Evolutionary conservation across 495 filamentous ascomycete genomes (phyloP).

Genomic region (Pyronema omphalodes): DNA sequence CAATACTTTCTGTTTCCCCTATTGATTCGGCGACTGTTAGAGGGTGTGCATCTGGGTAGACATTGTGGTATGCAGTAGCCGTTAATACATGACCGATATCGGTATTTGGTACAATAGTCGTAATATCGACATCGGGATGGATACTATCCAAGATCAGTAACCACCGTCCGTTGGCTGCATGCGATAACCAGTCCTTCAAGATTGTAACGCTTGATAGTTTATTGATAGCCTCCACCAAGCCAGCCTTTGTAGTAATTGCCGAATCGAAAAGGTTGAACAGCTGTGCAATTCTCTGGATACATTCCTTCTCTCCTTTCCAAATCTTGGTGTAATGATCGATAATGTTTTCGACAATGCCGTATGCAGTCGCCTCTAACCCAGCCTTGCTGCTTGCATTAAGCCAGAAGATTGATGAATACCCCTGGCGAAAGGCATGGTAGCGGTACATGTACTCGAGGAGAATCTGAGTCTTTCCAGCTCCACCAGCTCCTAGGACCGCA

Average conservation of each 20-base stretch:
- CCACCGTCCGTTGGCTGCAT: neutral
- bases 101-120: conserved; percentile 1
- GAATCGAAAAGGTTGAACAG: neutral
- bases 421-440: neutral
- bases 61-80: neutral
- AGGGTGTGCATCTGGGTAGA: neutral
- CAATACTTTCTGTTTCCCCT: neutral
- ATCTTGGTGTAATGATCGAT: conserved; percentile 1
- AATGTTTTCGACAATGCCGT: neutral
- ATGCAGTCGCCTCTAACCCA: neutral
- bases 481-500: neutral
- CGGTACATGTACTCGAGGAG: conserved; percentile 9
- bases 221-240: conserved; percentile 1
- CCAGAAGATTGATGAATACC: conserved; percentile 11
- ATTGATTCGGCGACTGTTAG: neutral
- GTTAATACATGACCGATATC: conserved; percentile 2
- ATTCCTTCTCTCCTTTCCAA: neutral
- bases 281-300: neutral
- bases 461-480: conserved; percentile 9
- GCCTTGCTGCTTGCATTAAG: conserved; percentile 3
- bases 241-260: neutral
- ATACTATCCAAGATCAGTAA: conserved; percentile 8
- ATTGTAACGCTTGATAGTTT: neutral
- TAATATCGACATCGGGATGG: conserved; percentile 1
- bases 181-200: conserved; percentile 1